Evolutionary conservation across 257 asterid species (phyloP).

Genomic region (Handroanthus guayacan): DNA sequence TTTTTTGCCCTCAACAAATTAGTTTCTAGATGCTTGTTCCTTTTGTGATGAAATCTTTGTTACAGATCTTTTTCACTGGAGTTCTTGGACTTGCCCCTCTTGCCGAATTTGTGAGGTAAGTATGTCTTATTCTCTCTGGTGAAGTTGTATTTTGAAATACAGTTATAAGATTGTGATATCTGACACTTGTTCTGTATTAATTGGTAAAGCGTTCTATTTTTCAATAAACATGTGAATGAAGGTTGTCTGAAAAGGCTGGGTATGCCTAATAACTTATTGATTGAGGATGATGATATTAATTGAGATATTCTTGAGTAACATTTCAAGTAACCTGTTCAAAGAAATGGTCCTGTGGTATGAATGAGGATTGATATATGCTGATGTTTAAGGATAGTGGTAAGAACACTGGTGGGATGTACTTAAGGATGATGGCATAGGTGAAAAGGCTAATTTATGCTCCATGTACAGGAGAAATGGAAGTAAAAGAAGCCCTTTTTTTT

Average conservation of each 20-base stretch:
- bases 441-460: neutral
- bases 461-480: no score
- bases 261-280: neutral
- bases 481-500: neutral
- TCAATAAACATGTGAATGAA: slow-evolving; percentile 23
- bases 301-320: slow-evolving; percentile 25
- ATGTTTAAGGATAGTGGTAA: slow-evolving; percentile 10
- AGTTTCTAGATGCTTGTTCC: neutral
- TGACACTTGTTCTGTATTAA: slow-evolving; percentile 2
- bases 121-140: slow-evolving; percentile 29
- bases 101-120: slow-evolving; percentile 95
- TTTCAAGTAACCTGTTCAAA: neutral
- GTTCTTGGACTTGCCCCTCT: slow-evolving; percentile 97
- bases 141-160: slow-evolving; percentile 1
- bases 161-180: slow-evolving; percentile 14
- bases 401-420: slow-evolving; percentile 18
- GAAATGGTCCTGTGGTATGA: neutral
- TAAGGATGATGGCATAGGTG: slow-evolving; percentile 14
- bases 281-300: slow-evolving; percentile 1
- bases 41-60: slow-evolving; percentile 35
- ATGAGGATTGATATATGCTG: neutral
- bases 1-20: neutral
- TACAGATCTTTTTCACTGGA: slow-evolving; percentile 98
- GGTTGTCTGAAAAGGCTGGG: neutral
- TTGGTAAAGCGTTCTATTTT: slow-evolving; percentile 24